A percentile compares a stretch with the other conserved stretches of the same genome.
phyloP scores from a whole-genome alignment of 768 basidiomycete species.

The Pleurotus platypus region DNA sequence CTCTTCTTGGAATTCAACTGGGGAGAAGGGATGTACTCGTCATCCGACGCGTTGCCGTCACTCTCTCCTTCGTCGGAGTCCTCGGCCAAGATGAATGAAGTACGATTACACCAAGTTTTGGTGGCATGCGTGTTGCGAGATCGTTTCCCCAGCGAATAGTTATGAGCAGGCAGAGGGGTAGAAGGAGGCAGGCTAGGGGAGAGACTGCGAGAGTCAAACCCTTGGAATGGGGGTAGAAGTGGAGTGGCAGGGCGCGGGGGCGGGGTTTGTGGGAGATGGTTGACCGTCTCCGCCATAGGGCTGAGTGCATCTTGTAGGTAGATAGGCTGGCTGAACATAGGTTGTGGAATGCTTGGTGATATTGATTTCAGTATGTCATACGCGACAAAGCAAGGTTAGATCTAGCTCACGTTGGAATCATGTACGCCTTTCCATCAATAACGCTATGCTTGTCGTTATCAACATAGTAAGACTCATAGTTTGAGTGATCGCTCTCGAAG shows the following conservation, averaged over 20 bases:
- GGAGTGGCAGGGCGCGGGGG: background rate
- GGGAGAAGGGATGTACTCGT: conserved; percentile 1
- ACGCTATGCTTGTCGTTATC: conserved; percentile 2
- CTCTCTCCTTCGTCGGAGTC: conserved; percentile 3
- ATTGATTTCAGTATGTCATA: background rate
- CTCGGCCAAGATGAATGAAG: background rate
- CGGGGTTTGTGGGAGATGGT: conserved; percentile 1
- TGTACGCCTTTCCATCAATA: conserved; percentile 1
- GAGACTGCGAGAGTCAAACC: background rate
- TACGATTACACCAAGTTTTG: background rate
- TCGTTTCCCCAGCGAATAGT: background rate
- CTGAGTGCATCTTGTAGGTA: background rate
- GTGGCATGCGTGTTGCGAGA: background rate
- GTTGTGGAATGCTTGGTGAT: background rate
- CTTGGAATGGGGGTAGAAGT: too few relatives aligned
- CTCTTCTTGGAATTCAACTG: background rate
- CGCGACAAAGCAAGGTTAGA: background rate
- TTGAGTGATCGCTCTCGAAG: conserved; percentile 2
- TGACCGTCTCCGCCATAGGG: background rate
- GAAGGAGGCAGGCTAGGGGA: background rate
- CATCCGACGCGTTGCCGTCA: background rate
- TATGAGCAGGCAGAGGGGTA: background rate
- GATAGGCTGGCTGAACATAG: background rate
- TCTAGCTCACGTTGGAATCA: conserved; percentile 4
- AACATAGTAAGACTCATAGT: background rate